Evolutionary conservation across 192 early-diverging fungal species (phyloP), one percentile per base, ranked within the genome.

Genomic region (Coemansia sp.): DNA sequence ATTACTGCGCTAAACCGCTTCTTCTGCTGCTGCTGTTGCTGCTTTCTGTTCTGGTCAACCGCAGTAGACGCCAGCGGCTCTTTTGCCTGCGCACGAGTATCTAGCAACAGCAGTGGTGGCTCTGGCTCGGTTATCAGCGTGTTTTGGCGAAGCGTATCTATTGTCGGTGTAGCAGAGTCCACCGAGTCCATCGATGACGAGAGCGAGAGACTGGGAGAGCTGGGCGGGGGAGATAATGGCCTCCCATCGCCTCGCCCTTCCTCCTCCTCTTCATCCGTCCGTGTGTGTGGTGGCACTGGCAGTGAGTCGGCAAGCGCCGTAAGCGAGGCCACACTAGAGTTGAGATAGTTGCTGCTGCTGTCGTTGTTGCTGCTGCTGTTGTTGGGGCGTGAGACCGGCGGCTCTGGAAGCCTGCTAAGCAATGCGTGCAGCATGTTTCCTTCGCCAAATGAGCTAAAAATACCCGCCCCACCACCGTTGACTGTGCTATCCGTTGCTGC

Each of bases 331-430:
- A 40, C 19, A 9, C 51, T 54, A 0, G 51, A 54, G 51, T 54
- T 26, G 26, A 26, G 26, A 3, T 26, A 26, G 26, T 26, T 26
- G 26, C 0, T 26, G 26, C 3, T 26, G 26, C 26, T 26, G 26
- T 3, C 3, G 26, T 26, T 26, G 26, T 3, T 26, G 26, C 3
- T 26, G 26, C 26, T 26, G 26, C 3, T 26, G 26, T 26, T 54
- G 19, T 54, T 36, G 69, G 43, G 49, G 45, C 60, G 18, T 11
- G 66, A 51, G 37, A 48, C 68, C 21, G 77, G 77, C 32, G 77
- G 77, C 59, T 80, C 77, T 2, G 77, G 77, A 68, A 80, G 63
- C 42, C 72, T 65, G 69, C 77, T 74, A 10, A 80, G 66, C 54
- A 80, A 69, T 22, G 66, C 66, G 21, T 80, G 66, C 56, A 80